phyloP scores from a whole-genome alignment of 2,329 filamentous ascomycete species.

The Xylariaceae sp. region DNA sequence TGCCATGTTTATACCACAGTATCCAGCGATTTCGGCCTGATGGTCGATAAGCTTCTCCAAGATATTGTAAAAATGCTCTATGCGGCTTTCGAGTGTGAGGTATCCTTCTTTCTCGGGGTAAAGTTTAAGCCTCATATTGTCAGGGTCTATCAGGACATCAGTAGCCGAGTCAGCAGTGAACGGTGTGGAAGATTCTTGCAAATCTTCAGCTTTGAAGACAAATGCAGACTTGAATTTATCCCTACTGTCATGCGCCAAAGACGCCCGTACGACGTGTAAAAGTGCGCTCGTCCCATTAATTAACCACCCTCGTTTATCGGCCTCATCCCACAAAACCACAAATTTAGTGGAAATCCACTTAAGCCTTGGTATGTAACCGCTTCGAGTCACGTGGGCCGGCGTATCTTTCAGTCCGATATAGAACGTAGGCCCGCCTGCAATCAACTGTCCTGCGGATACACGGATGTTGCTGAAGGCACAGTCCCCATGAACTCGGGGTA shows the following conservation, averaged over 20 bases:
- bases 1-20: no score
- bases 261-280: slow-evolving; percentile 5
- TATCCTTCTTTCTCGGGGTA: not conserved
- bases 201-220: no score
- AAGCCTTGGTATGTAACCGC: not conserved
- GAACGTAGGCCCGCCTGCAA: no score
- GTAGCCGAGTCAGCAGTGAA: no score
- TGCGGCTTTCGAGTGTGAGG: not conserved
- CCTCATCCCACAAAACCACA: slow-evolving; percentile 9
- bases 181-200: no score
- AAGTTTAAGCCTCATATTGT: not conserved
- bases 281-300: slow-evolving; percentile 2
- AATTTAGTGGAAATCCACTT: not conserved
- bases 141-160: no score
- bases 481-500: no score
- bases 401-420: not conserved
- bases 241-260: not conserved
- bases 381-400: not conserved
- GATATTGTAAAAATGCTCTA: not conserved
- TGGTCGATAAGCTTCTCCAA: not conserved
- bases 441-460: not conserved
- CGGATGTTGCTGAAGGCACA: not conserved
- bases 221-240: no score
- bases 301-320: slow-evolving; percentile 1
- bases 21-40: not conserved